Percentiles rank a stretch among this genome's conserved stretches.
These are phyloP conservation scores for Lactarius akahatsu DNA, from an alignment of 768 basidiomycete species.

Conservation along the genomic window DNA sequence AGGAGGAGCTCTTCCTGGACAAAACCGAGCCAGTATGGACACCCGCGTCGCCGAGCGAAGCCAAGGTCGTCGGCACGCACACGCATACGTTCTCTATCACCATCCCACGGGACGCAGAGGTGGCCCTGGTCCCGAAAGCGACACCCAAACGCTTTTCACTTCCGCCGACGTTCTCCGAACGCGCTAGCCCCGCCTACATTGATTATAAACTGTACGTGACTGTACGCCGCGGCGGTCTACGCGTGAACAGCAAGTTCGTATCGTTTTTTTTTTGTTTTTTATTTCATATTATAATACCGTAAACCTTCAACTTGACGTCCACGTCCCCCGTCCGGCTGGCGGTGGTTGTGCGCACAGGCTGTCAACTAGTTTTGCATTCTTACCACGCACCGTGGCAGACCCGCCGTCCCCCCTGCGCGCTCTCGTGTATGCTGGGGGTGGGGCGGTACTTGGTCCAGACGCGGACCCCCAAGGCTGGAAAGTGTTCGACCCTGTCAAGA, in stretches of 20 bases:
- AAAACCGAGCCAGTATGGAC: slow-evolving; percentile 17
- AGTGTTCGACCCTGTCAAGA: slow-evolving; percentile 34
- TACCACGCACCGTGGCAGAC: slow-evolving; percentile 38
- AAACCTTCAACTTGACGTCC: too few species aligned
- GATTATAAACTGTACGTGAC: slow-evolving; percentile 55
- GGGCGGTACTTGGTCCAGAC: slow-evolving; percentile 39
- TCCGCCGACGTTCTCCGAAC: slow-evolving; percentile 34
- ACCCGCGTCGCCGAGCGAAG: slow-evolving; percentile 13
- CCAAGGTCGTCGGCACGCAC: slow-evolving; percentile 14
- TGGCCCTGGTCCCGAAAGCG: slow-evolving; percentile 2
- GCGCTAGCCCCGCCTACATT: slow-evolving; percentile 53
- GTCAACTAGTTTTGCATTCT: slow-evolving; percentile 37
- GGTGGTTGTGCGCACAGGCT: slow-evolving; percentile 32
- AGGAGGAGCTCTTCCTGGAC: slow-evolving; percentile 23
- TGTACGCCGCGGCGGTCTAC: slow-evolving; percentile 48
- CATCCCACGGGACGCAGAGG: slow-evolving; percentile 7
- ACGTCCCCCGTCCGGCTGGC: not conserved
- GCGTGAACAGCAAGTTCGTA: slow-evolving; percentile 50
- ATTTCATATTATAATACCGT: not conserved
- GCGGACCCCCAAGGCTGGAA: slow-evolving; percentile 45
- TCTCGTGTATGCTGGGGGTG: slow-evolving; percentile 39
- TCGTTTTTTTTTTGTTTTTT: not conserved
- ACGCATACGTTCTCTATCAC: slow-evolving; percentile 21
- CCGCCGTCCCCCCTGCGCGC: slow-evolving; percentile 40
- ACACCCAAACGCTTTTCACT: not conserved